These are phyloP conservation scores for Claviceps sorghi DNA, from an alignment of 2,329 filamentous ascomycete genomes.

Conservation along the genomic window DNA sequence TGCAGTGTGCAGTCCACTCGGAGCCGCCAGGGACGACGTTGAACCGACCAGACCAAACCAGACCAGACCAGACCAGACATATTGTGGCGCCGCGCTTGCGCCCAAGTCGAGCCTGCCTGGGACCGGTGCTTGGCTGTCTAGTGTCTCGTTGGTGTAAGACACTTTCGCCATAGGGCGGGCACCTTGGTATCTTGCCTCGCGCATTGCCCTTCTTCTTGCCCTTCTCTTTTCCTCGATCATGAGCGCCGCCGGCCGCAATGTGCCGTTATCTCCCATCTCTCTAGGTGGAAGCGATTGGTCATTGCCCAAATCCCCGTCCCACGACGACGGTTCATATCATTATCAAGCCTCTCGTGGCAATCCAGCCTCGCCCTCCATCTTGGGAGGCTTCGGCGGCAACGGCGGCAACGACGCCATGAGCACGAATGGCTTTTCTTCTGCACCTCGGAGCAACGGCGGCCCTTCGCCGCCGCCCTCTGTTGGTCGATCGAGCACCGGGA, in stretches of 20 bases:
- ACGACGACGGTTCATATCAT: slow-evolving; percentile 36
- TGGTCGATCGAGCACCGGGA: slow-evolving; percentile 70
- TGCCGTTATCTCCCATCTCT: slow-evolving; percentile 69
- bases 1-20: background rate
- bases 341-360: slow-evolving; percentile 36
- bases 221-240: slow-evolving; percentile 30
- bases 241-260: slow-evolving; percentile 51
- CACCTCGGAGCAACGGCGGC: slow-evolving; percentile 41
- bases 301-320: slow-evolving; percentile 49
- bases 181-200: slow-evolving; percentile 9
- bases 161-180: slow-evolving; percentile 4
- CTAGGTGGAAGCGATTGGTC: slow-evolving; percentile 76
- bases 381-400: slow-evolving; percentile 34
- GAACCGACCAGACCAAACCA: background rate
- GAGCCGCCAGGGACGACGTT: slow-evolving; percentile 3
- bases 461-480: slow-evolving; percentile 83
- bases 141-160: slow-evolving; percentile 11
- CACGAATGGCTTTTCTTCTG: slow-evolving; percentile 46
- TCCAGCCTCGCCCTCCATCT: slow-evolving; percentile 55
- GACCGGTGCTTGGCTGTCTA: slow-evolving; percentile 1
- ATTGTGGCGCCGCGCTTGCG: slow-evolving; percentile 1
- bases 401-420: slow-evolving; percentile 32
- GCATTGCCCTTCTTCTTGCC: slow-evolving; percentile 8
- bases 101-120: slow-evolving; percentile 2
- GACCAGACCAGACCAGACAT: no score